These are phyloP conservation scores for Gynochthodes officinalis DNA, from an alignment of 257 asterid genomes.

Conservation along the genomic window DNA sequence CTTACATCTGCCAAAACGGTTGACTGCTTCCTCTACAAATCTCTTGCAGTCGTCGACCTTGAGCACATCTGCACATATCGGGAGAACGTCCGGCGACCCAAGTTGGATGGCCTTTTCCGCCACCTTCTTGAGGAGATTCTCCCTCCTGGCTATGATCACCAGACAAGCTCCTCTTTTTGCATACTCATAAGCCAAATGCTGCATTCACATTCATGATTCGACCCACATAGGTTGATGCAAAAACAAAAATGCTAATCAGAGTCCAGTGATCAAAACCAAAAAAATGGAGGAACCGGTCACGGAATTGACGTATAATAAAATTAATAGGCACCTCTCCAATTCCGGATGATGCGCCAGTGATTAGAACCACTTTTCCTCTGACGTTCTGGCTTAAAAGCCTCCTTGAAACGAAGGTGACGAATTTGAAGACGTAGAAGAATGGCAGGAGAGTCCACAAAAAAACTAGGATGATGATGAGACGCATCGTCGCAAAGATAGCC, in stretches of 20 bases:
- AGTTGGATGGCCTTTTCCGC: slow-evolving; percentile 45
- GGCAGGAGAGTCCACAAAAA: slow-evolving; percentile 17
- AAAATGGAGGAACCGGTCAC: too few relatives aligned
- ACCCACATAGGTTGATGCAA: background rate
- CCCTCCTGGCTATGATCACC: slow-evolving; percentile 60
- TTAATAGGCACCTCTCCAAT: slow-evolving; percentile 22
- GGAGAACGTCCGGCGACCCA: slow-evolving; percentile 48
- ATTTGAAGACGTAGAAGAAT: slow-evolving; percentile 11
- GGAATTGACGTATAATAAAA: too few relatives aligned
- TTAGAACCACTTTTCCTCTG: slow-evolving; percentile 27
- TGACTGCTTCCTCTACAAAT: slow-evolving; percentile 49
- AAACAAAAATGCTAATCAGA: too few relatives aligned
- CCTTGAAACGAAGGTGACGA: background rate
- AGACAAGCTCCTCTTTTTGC: slow-evolving; percentile 58
- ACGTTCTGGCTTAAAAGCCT: slow-evolving; percentile 5
- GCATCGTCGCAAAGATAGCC: background rate
- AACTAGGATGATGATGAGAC: background rate
- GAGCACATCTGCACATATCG: slow-evolving; percentile 43
- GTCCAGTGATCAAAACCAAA: too few relatives aligned
- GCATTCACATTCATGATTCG: background rate
- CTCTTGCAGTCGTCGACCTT: slow-evolving; percentile 48
- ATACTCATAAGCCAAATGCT: slow-evolving; percentile 62
- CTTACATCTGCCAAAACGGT: slow-evolving; percentile 48
- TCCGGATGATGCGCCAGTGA: slow-evolving; percentile 32
- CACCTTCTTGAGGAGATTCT: slow-evolving; percentile 42